phyloP scores from a whole-genome alignment of 805 yeast species.

The Kuraishia ogatae region DNA sequence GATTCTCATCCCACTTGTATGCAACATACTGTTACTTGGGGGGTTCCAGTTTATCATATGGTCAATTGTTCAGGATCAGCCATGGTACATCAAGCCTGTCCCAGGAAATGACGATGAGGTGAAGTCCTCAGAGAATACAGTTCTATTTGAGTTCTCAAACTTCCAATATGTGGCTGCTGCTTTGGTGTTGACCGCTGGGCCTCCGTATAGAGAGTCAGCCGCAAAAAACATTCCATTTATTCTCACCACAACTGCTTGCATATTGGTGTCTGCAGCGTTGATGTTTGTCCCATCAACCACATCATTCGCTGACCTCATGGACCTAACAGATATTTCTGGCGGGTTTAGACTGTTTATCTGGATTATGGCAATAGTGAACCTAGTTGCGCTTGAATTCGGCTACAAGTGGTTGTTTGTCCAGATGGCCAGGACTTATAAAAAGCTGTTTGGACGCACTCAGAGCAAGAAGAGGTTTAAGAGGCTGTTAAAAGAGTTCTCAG shows the following conservation, averaged over 20 bases:
- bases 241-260: slow-evolving; percentile 43
- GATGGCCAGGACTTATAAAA: slow-evolving; percentile 31
- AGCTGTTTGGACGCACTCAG: slow-evolving; percentile 18
- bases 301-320: slow-evolving; percentile 61
- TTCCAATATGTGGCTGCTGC: slow-evolving; percentile 87
- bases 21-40: slow-evolving; percentile 59
- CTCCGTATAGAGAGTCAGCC: slow-evolving; percentile 83
- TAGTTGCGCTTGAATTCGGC: slow-evolving; percentile 34
- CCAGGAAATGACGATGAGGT: slow-evolving; percentile 81
- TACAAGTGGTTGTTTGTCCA: slow-evolving; percentile 33
- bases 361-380: slow-evolving; percentile 38
- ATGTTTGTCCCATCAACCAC: slow-evolving; percentile 47
- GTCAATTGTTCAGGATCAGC: slow-evolving; percentile 43
- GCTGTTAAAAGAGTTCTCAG: slow-evolving; percentile 17
- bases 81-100: slow-evolving; percentile 76
- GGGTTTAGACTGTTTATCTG: slow-evolving; percentile 45
- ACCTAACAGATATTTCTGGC: slow-evolving; percentile 53
- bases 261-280: slow-evolving; percentile 39
- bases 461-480: slow-evolving; percentile 30
- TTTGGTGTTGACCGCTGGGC: slow-evolving; percentile 79
- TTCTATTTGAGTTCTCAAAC: slow-evolving; percentile 70
- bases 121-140: slow-evolving; percentile 83
- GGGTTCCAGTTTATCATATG: slow-evolving; percentile 64
- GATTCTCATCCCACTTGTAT: slow-evolving; percentile 72
- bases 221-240: slow-evolving; percentile 64